Evolutionary conservation across 2,329 filamentous ascomycete genomes (phyloP).

Genomic region (Penicillium palitans): DNA sequence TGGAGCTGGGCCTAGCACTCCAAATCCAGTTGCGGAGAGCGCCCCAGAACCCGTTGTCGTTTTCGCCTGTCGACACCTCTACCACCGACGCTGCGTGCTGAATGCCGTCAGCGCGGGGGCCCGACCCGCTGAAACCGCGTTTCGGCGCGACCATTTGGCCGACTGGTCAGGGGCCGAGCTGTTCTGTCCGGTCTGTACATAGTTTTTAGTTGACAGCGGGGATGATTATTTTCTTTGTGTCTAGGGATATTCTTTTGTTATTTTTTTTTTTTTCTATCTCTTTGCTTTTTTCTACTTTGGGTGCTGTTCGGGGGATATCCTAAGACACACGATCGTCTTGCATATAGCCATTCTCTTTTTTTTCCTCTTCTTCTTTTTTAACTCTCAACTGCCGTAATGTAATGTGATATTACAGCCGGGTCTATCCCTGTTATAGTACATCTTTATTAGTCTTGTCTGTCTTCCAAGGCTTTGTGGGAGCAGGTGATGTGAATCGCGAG

Average conservation of each 20-base stretch:
- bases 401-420: not conserved
- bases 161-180: conserved; percentile 33
- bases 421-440: not conserved
- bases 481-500: not conserved
- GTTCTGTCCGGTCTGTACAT: conserved; percentile 43
- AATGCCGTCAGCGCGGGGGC: conserved; percentile 22
- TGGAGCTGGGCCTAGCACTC: not conserved
- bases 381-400: not conserved
- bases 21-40: not conserved
- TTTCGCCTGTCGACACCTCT: conserved; percentile 52
- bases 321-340: conserved; percentile 1
- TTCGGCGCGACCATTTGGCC: conserved; percentile 22
- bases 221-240: conserved; percentile 3
- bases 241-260: conserved; percentile 1
- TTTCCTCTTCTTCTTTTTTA: too few species aligned
- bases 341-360: conserved; percentile 1
- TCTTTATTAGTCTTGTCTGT: not conserved
- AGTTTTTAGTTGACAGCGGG: conserved; percentile 10
- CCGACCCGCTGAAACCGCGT: conserved; percentile 17
- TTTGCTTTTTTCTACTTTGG: not conserved
- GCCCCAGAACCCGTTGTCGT: conserved; percentile 40
- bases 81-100: conserved; percentile 48
- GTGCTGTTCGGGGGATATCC: not conserved
- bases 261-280: not conserved
- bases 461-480: not conserved